These are phyloP conservation scores for Cyberlindnera maclurae DNA, from an alignment of 805 yeast species.

Conservation along the genomic window DNA sequence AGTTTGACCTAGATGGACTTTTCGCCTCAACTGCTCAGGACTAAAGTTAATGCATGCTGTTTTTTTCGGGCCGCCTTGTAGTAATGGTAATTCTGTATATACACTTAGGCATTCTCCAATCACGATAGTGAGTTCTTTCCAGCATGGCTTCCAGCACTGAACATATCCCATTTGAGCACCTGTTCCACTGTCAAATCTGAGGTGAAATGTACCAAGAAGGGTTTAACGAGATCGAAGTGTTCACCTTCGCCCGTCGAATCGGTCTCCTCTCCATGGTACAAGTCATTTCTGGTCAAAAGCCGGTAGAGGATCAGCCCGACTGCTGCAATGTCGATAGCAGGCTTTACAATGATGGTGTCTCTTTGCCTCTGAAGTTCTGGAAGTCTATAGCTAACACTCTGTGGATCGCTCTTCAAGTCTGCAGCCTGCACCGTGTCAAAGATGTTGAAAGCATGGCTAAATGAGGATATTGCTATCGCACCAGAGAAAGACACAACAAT, in stretches of 20 bases:
- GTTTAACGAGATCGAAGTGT: neutral
- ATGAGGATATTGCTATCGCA: neutral
- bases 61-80: no score
- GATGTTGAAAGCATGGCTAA: conserved; percentile 1
- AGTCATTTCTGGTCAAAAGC: neutral
- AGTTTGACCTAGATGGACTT: conserved; percentile 84
- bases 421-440: neutral
- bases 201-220: neutral
- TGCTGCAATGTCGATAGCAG: neutral
- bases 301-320: conserved; percentile 1
- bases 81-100: no score
- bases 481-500: conserved; percentile 1
- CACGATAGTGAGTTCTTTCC: no score
- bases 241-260: no score
- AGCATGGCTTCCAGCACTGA: neutral
- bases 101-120: no score
- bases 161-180: neutral
- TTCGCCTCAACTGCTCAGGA: conserved; percentile 37
- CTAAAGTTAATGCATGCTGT: neutral
- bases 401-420: neutral
- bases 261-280: neutral
- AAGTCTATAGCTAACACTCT: neutral
- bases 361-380: neutral
- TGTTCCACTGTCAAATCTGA: neutral
- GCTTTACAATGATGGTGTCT: neutral